Percentiles rank a stretch among this genome's conserved stretches.
Conservation (phyloP, 495 filamentous ascomycete species). For the Penicillium argentinense region DNA sequence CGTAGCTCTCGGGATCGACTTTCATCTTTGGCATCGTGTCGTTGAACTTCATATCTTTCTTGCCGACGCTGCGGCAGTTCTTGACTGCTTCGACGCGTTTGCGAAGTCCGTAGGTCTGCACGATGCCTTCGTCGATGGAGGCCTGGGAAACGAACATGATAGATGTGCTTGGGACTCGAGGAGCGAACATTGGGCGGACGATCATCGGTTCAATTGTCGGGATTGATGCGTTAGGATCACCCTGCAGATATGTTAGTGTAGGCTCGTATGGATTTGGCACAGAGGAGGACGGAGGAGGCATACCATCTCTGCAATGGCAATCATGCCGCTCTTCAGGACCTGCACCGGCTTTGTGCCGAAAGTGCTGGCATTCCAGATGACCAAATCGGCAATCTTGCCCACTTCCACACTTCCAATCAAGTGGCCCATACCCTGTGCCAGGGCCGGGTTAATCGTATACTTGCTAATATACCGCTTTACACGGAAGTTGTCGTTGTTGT, state of each 20-base stretch:
- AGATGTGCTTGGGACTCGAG: slow-evolving; percentile 67
- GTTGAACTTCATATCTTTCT: slow-evolving; percentile 95
- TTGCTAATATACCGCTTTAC: slow-evolving; percentile 95
- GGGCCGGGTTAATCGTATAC: slow-evolving; percentile 95
- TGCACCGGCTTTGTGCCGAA: slow-evolving; percentile 86
- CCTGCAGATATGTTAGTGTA: slow-evolving; percentile 43
- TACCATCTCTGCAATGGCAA: slow-evolving; percentile 84
- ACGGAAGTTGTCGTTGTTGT: slow-evolving; percentile 86
- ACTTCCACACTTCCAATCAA: slow-evolving; percentile 84
- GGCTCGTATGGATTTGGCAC: background rate
- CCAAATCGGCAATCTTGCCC: slow-evolving; percentile 89
- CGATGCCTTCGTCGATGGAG: slow-evolving; percentile 61
- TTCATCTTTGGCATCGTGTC: slow-evolving; percentile 85
- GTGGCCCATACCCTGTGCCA: slow-evolving; percentile 92
- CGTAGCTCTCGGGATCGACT: slow-evolving; percentile 90
- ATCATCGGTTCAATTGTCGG: slow-evolving; percentile 87
- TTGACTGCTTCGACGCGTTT: slow-evolving; percentile 82
- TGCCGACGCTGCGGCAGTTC: slow-evolving; percentile 76
- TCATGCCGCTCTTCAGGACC: slow-evolving; percentile 90
- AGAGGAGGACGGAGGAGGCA: slow-evolving; percentile 11
- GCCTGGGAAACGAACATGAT: slow-evolving; percentile 83
- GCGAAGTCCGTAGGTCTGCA: slow-evolving; percentile 70
- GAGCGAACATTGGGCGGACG: slow-evolving; percentile 84
- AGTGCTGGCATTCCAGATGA: slow-evolving; percentile 80
- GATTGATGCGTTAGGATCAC: slow-evolving; percentile 92